Conservation (phyloP, 2,329 filamentous ascomycete species). For the Aspergillus carbonarius region DNA sequence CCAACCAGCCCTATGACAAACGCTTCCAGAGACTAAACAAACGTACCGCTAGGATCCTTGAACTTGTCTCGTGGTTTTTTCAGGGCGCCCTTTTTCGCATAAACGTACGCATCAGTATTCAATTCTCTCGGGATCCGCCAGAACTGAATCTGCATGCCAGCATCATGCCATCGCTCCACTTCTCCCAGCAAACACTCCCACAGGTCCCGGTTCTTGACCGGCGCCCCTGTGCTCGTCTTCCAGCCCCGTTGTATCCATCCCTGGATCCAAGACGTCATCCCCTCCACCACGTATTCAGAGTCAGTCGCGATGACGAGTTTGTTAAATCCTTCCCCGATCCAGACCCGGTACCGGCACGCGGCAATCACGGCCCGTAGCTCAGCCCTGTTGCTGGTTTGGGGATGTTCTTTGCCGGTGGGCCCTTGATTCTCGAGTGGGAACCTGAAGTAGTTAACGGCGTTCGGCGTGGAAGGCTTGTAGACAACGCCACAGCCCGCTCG, state of each 20-base stretch:
- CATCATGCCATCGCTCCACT: conserved; percentile 30
- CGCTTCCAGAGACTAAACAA: not conserved
- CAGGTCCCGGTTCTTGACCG: conserved; percentile 54
- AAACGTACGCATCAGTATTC: conserved; percentile 46
- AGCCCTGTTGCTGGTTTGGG: not conserved
- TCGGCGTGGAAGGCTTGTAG: not conserved
- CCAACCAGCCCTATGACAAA: not conserved
- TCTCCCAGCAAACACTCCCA: conserved; percentile 52
- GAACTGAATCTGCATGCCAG: conserved; percentile 43
- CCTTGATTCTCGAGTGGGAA: not conserved
- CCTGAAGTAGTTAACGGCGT: not conserved
- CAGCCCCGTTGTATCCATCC: conserved; percentile 50
- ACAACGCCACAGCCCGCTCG: not conserved
- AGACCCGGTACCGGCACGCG: not conserved
- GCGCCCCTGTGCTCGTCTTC: conserved; percentile 33
- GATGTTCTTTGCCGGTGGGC: not conserved
- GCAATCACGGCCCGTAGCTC: not conserved
- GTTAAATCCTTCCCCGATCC: conserved; percentile 39
- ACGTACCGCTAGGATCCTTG: not conserved
- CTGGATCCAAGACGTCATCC: conserved; percentile 45
- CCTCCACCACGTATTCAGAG: conserved; percentile 52
- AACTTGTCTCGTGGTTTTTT: not conserved
- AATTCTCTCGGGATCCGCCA: conserved; percentile 49
- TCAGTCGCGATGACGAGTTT: conserved; percentile 55
- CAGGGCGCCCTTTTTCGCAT: not conserved